Base-by-base conservation (phyloP, 768 basidiomycete species). In the Tricholoma saponaceum region DNA sequence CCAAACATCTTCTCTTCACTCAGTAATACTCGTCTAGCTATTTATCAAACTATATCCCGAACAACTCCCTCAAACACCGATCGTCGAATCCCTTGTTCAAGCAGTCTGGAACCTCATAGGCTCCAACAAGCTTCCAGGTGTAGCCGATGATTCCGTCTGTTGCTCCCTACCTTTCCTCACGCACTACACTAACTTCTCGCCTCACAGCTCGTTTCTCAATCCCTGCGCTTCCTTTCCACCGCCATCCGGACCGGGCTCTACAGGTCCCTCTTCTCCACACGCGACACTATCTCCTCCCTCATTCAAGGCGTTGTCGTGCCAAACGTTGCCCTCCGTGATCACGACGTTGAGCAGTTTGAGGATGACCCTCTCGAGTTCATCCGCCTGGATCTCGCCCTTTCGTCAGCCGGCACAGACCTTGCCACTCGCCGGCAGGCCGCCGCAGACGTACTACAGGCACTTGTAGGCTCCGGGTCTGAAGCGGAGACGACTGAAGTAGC, bases 311-410 rank as follows among this genome's bases (percentile, higher is more conserved):
- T 98, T 57, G 89, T 98, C 23, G 80, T 98, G 25, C 95, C 96
- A n/a, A 98, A 97, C 65, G 91, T 97, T 58, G 77, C 83, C 13
- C 78, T 98, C 13, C 83, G 95, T 59, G 87, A 90, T 37, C 90
- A 93, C 62, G 95, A 98, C 56, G 81, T 92, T 51, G 97, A 99
- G 65, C 87, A 94, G 70, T 98, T 99, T 66, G 95, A 97, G 72
- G 97, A 98, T 59, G 95, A 97, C 62, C 95, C 97, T 0, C 82
- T 96, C 37, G 96, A 98, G 68, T 98, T 89, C 69, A 91, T 98
- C 63, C 87, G 93, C 20, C 80, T 92, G 41, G 94, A 96, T 65
- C 77, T 96, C 25, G 80, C 94, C 13, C 80, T 78, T 55, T 86
- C 89, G 56, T 70, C 78, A 53, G 73, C 66, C 61, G 83, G 83